Percentiles rank a stretch among this genome's conserved stretches.
These are phyloP conservation scores for Ceratobasidium sp. DNA, from an alignment of 1,284 basidiomycete genomes.

Conservation along the genomic window DNA sequence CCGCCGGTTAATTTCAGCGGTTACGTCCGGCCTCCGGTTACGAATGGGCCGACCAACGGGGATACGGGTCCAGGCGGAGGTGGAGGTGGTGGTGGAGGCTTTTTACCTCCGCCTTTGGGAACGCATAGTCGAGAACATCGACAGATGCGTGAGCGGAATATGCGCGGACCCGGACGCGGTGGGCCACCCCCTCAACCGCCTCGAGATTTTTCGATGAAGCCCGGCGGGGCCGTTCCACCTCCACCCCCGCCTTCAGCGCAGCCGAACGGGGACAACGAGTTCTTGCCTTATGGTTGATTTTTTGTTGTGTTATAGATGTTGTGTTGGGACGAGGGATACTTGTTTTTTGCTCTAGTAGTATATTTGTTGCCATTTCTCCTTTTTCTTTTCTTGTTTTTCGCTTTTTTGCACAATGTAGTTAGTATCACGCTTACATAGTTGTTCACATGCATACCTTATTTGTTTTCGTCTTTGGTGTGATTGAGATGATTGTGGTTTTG, in stretches of 20 bases:
- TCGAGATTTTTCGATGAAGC: slow-evolving; percentile 1
- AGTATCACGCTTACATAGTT: slow-evolving; percentile 34
- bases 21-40: slow-evolving; percentile 8
- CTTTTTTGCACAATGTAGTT: slow-evolving; percentile 28
- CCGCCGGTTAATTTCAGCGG: slow-evolving; percentile 36
- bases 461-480: not conserved
- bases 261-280: not conserved
- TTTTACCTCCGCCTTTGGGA: slow-evolving; percentile 20
- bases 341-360: too few species aligned
- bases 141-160: slow-evolving; percentile 36
- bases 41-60: not conserved
- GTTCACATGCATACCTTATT: slow-evolving; percentile 38
- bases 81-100: slow-evolving; percentile 6
- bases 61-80: not conserved
- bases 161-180: slow-evolving; percentile 14
- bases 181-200: not conserved
- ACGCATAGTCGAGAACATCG: slow-evolving; percentile 41
- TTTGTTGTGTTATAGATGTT: not conserved
- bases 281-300: not conserved
- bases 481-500: too few species aligned
- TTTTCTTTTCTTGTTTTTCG: not conserved
- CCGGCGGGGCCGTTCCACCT: slow-evolving; percentile 5
- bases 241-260: not conserved
- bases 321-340: not conserved
- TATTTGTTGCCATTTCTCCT: too few species aligned